Base-by-base conservation (phyloP, 1,284 basidiomycete species). In the Irpex lacteus region DNA sequence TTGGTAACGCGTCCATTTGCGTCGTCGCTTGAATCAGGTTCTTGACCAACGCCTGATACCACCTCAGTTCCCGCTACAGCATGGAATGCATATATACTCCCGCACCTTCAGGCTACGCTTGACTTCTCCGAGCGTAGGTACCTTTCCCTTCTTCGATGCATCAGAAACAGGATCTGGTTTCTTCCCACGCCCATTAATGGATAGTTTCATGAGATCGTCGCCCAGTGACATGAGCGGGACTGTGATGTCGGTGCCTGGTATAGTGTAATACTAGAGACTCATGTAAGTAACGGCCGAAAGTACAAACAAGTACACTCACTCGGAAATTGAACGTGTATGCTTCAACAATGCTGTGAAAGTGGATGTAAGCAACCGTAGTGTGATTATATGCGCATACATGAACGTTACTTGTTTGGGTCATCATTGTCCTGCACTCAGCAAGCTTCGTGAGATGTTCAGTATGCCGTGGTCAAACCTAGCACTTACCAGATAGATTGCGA, bases 271-370 rank as follows among this genome's bases (percentile, higher is more conserved):
- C 88, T 91, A 64, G 13, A 18, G 58, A 15, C 34, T 32, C 53
- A 21, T 9, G 60, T 57, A 50, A 40, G 55, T 21, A 50, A 52
- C 36, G 55, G 36, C 44, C 34, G 55, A 40, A 49, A 18, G 4
- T 11, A 34, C 32, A 9, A 37, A 49, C 11, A 7, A 26, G 21
- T 52, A 49, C 38, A 67, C 72, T 63, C 71, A 89, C 91, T 69
- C 85, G 83, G 70, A 93, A 91, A 70, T 91, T 89, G 77, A 93
- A 93, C 0, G 90, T 92, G 70, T 93, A 93, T 37, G 91, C 87
- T 72, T 93, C 91, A 32, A 92, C 81, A 62, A 93, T 88, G 75
- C 91, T 93, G 64, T 8, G n/a, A 60, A 8, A 6, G 13, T 13
- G 21, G 53, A 37, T 0, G 6, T 56, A 5, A 52, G 53, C 44